These are phyloP conservation scores for Globisporangium perplexum DNA, from an alignment of 352 stramenopile genomes.

Conservation along the genomic window DNA sequence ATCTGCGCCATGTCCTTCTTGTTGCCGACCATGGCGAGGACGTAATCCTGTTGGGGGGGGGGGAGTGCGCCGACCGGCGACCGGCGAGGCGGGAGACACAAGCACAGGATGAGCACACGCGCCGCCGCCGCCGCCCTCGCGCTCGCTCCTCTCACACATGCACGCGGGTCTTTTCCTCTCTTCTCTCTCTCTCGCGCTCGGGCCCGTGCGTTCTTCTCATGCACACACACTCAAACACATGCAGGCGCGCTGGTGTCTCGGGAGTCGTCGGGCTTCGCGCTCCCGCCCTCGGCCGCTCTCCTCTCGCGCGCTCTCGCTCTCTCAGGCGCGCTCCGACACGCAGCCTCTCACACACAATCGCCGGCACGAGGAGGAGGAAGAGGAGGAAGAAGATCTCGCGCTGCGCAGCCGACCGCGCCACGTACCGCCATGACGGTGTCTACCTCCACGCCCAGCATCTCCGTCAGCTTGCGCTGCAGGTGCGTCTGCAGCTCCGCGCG, in stretches of 20 bases:
- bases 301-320: background rate
- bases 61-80: conserved; percentile 11
- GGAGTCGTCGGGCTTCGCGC: background rate
- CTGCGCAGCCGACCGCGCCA: background rate
- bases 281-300: background rate
- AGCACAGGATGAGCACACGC: conserved; percentile 27
- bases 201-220: conserved; percentile 5
- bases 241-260: background rate
- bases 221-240: conserved; percentile 5
- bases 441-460: conserved; percentile 80
- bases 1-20: conserved; percentile 86
- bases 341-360: background rate
- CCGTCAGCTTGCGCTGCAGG: conserved; percentile 50
- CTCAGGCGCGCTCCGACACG: too few species aligned
- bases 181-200: conserved; percentile 3
- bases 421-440: conserved; percentile 85
- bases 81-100: conserved; percentile 9
- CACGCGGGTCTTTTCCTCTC: conserved; percentile 5
- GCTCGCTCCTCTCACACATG: conserved; percentile 9
- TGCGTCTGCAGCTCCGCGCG: conserved; percentile 50
- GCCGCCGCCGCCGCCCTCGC: conserved; percentile 14
- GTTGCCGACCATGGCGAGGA: conserved; percentile 84
- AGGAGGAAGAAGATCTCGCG: conserved; percentile 1
- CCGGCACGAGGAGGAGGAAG: background rate
- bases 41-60: conserved; percentile 68